A percentile compares a stretch with the other conserved stretches of the same genome.
Evolutionary conservation across 2,329 filamentous ascomycete species (phyloP).

Genomic region (Scedosporium minutisporum): DNA sequence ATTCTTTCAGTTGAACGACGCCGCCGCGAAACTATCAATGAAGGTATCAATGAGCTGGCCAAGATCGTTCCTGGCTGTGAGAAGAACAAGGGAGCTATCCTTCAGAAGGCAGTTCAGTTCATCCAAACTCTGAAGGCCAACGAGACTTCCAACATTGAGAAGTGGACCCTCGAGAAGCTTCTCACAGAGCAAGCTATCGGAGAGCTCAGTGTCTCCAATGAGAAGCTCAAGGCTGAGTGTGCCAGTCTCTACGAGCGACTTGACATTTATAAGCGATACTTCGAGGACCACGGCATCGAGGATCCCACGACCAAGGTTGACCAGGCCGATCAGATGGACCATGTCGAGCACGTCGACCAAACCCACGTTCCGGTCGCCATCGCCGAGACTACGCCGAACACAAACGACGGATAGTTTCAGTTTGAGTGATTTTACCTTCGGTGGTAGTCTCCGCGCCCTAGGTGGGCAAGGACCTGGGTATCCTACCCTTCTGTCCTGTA

Average conservation of each 20-base stretch:
- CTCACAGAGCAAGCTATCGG: slow-evolving; percentile 81
- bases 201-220: slow-evolving; percentile 78
- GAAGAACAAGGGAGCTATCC: slow-evolving; percentile 97
- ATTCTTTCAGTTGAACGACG: slow-evolving; percentile 71
- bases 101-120: slow-evolving; percentile 87
- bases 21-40: slow-evolving; percentile 94
- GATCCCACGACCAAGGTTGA: slow-evolving; percentile 9
- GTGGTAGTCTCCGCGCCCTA: neutral
- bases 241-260: slow-evolving; percentile 69
- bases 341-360: too few species aligned
- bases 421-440: neutral
- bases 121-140: slow-evolving; percentile 93
- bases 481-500: neutral
- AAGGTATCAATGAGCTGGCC: slow-evolving; percentile 94
- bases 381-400: neutral
- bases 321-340: neutral
- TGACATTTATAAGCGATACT: slow-evolving; percentile 67
- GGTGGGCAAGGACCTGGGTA: neutral
- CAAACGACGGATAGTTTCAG: slow-evolving; percentile 1
- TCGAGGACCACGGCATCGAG: slow-evolving; percentile 48
- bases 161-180: slow-evolving; percentile 86
- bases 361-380: neutral
- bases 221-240: slow-evolving; percentile 75
- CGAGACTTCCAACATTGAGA: slow-evolving; percentile 86
- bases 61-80: slow-evolving; percentile 97